Conservation (phyloP, 208 protist genomes). For the Wallacemonas sp. region DNA sequence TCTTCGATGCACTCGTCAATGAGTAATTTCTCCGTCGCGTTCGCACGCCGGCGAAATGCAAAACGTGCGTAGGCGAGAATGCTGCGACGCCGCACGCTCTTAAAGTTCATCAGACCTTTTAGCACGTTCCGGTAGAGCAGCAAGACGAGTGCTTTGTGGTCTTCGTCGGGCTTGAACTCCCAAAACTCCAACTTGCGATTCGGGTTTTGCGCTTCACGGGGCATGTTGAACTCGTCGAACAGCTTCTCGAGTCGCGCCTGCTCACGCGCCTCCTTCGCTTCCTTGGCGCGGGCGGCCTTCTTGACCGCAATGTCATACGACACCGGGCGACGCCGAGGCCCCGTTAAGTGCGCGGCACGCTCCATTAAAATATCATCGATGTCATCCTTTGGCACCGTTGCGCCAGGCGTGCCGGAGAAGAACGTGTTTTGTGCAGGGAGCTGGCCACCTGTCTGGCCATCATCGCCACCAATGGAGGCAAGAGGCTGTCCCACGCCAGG, state of each 20-base stretch:
- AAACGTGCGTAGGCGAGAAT: slow-evolving; percentile 85
- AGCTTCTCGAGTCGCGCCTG: slow-evolving; percentile 19
- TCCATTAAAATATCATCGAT: slow-evolving; percentile 50
- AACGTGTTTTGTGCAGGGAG: slow-evolving; percentile 10
- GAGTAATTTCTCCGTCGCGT: slow-evolving; percentile 84
- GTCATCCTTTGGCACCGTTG: slow-evolving; percentile 23
- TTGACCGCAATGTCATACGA: slow-evolving; percentile 52
- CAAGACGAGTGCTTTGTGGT: slow-evolving; percentile 79
- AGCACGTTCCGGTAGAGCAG: slow-evolving; percentile 82
- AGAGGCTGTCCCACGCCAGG: slow-evolving; percentile 28
- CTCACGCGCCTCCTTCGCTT: slow-evolving; percentile 17
- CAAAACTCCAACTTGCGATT: slow-evolving; percentile 38
- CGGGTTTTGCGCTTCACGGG: slow-evolving; percentile 36
- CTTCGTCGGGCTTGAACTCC: slow-evolving; percentile 67
- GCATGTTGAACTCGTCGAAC: slow-evolving; percentile 64
- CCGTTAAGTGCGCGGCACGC: slow-evolving; percentile 28
- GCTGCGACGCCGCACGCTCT: slow-evolving; percentile 73
- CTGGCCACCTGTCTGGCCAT: neutral
- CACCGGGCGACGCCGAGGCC: slow-evolving; percentile 33
- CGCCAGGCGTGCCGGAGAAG: slow-evolving; percentile 11
- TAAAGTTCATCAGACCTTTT: slow-evolving; percentile 79
- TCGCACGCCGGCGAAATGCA: slow-evolving; percentile 66
- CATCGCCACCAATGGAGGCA: slow-evolving; percentile 10
- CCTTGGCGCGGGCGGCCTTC: slow-evolving; percentile 26
- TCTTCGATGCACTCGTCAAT: slow-evolving; percentile 91